phyloP scores from a whole-genome alignment of 768 basidiomycete species.

The Russula olivacea region DNA sequence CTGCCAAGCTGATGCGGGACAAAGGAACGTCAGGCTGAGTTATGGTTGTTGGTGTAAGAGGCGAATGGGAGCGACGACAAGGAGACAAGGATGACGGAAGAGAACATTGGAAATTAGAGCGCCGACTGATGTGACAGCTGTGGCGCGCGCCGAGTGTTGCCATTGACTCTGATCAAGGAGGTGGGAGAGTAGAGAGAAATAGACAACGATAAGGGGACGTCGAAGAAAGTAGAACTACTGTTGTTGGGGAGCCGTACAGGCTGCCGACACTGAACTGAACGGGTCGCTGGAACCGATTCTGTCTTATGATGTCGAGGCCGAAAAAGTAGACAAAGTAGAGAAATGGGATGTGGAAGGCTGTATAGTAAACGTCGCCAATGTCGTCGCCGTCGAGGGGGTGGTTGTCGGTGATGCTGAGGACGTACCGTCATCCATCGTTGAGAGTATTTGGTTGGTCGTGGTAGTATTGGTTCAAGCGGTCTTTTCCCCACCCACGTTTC shows the following conservation, averaged over 20 bases:
- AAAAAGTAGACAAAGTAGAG: conserved; percentile 24
- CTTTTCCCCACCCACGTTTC: conserved; percentile 3
- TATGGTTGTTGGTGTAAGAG: conserved; percentile 25
- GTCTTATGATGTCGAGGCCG: conserved; percentile 24
- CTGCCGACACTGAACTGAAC: conserved; percentile 24
- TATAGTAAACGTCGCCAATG: conserved; percentile 37
- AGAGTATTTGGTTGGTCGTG: conserved; percentile 26
- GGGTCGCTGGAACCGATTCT: conserved; percentile 21
- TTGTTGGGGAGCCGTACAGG: conserved; percentile 26
- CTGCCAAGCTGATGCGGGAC: conserved; percentile 65
- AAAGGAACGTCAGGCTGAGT: conserved; percentile 42
- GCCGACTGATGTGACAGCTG: conserved; percentile 23
- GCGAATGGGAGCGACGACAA: conserved; percentile 24
- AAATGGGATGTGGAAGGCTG: conserved; percentile 21
- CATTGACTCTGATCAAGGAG: conserved; percentile 26
- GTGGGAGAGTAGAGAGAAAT: conserved; percentile 23
- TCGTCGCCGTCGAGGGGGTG: conserved; percentile 43
- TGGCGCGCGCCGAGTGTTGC: conserved; percentile 23
- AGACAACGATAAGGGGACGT: conserved; percentile 12
- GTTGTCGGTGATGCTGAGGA: conserved; percentile 72
- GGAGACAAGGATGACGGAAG: conserved; percentile 31
- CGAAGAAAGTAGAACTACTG: conserved; percentile 21
- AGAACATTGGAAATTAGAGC: conserved; percentile 20
- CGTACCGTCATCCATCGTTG: conserved; percentile 70
- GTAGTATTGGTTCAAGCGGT: conserved; percentile 21